Percentiles rank a stretch among this genome's conserved stretches.
These are phyloP conservation scores for Trichoderma sp. DNA, from an alignment of 2,329 filamentous ascomycete species.

Conservation along the genomic window DNA sequence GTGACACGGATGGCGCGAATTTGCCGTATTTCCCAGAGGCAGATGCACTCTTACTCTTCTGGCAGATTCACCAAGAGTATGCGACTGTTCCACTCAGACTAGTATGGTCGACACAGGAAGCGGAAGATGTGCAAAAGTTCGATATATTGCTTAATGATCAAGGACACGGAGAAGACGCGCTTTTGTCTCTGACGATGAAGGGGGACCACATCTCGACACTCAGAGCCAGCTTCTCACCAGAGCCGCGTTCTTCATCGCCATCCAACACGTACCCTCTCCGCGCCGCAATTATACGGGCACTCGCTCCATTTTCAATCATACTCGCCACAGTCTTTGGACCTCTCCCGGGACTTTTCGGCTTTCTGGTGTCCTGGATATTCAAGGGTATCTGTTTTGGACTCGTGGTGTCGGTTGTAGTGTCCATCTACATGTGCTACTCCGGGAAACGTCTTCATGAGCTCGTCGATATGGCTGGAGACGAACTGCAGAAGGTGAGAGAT, in stretches of 20 bases:
- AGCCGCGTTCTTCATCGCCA: background rate
- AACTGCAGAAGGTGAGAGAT: background rate
- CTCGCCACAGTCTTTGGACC: background rate
- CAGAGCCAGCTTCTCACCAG: background rate
- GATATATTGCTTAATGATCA: background rate
- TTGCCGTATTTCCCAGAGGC: background rate
- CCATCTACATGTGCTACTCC: background rate
- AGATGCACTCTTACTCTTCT: background rate
- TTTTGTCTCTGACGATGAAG: background rate
- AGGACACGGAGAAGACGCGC: background rate
- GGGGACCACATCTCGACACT: background rate
- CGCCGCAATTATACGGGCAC: background rate
- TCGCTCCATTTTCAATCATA: background rate
- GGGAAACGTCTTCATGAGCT: background rate
- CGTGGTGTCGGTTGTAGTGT: background rate
- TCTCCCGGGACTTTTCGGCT: background rate
- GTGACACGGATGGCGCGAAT: background rate
- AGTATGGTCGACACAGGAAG: background rate
- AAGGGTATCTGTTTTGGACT: background rate
- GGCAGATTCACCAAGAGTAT: background rate
- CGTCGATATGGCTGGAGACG: background rate
- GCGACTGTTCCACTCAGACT: background rate
- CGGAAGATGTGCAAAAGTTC: background rate
- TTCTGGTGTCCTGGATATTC: background rate
- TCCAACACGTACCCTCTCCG: background rate